Base-by-base conservation (phyloP, 2,329 filamentous ascomycete species). In the Phoma sp. region DNA sequence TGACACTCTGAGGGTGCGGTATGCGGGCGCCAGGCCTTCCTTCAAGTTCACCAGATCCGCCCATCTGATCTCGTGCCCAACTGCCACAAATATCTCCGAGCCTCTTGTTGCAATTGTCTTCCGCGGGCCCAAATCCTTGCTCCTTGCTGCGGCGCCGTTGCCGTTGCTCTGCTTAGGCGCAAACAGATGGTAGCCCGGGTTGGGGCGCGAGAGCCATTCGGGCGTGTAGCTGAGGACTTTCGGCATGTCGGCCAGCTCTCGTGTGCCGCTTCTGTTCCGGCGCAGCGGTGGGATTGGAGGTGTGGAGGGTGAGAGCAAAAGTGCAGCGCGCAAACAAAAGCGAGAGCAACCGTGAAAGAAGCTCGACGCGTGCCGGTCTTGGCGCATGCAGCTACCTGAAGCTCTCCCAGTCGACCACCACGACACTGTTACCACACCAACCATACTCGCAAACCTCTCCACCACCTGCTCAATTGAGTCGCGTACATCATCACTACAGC, bases 41-140 rank as follows among this genome's bases (percentile, higher is more conserved):
- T 96, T 96, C 68, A 98, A 75, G 54, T 88, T 85, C 45, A 87
- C 85, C 49, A 99, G 78, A 75, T 96, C 91, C 9, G 90, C 88
- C 92, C 95, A 99, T 74, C 93, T 84, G 57, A 99, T 89, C 75
- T 98, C 91, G 65, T 89, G 93, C 42, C 93, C 93, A 33, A 90
- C 87, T 17, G 92, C 93, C 11, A 92, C 87, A 71, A 98, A 98
- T 9, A 98, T 80, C 68, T 99, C 93, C 1, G 90, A 92, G 14
- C 90, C 92, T 54, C 93, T 83, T 42, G 85, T 86, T 9, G 92
- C 93, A 66, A 98, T 88, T 0, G 87, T 92, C 59, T 78, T 80
- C 17, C 72, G 75, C 1, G 84, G 76, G 2, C 81, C 76, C n/a
- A 60, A 46, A 26, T 64, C 62, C 40, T 66, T 59, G 53, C 66